Evolutionary conservation across 129 eudicot species (phyloP).

Genomic region (Tagetes patula): DNA sequence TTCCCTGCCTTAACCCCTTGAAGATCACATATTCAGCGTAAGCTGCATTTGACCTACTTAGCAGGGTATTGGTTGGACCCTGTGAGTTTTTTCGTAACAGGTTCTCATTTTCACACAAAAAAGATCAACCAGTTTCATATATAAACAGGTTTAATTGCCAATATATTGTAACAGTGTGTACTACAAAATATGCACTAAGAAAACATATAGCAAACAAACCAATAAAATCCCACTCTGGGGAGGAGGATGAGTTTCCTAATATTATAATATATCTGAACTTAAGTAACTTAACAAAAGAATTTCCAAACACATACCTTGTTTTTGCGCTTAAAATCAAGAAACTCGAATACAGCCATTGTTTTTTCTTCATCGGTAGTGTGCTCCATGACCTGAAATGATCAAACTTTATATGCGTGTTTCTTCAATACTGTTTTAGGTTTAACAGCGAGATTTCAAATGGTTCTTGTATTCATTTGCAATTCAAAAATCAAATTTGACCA

Average conservation of each 20-base stretch:
- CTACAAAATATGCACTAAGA: background rate
- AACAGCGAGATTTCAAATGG: background rate
- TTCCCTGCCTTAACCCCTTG: too few species aligned
- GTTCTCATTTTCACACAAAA: background rate
- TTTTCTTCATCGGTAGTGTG: constrained; percentile 80
- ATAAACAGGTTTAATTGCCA: background rate
- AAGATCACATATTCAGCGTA: too few species aligned
- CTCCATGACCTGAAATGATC: constrained; percentile 83
- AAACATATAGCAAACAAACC: too few species aligned
- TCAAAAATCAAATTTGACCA: background rate
- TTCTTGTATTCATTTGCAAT: background rate
- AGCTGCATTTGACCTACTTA: background rate
- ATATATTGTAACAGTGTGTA: background rate
- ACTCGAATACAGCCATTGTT: constrained; percentile 74
- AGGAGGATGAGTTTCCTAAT: background rate
- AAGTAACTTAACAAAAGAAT: background rate
- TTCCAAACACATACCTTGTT: constrained; percentile 58
- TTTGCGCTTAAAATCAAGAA: constrained; percentile 97
- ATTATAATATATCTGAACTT: background rate
- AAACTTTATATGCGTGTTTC: constrained; percentile 6
- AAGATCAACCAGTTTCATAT: background rate
- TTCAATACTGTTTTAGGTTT: constrained; percentile 6
- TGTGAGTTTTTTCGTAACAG: background rate
- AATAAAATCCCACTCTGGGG: too few species aligned
- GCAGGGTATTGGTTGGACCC: background rate